Evolutionary conservation across 176 grass and related monocot species (phyloP).

Genomic region (Pontederia paniculata): DNA sequence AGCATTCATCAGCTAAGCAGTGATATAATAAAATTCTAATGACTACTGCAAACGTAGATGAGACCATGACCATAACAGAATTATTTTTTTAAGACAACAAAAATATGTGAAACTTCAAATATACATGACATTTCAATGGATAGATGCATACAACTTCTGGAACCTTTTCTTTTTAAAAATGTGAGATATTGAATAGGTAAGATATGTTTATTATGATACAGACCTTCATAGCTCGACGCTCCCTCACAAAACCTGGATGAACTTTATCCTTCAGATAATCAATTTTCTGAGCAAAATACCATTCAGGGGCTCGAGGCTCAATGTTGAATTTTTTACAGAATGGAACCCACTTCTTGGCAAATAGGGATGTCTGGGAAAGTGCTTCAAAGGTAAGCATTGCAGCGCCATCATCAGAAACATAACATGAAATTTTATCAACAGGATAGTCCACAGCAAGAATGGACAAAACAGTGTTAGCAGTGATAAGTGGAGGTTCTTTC

Average conservation of each 20-base stretch:
- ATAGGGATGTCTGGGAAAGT: slow-evolving; percentile 22
- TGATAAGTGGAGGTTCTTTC: slow-evolving; percentile 29
- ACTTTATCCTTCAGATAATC: slow-evolving; percentile 36
- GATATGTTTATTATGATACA: not conserved
- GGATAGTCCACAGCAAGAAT: slow-evolving; percentile 54
- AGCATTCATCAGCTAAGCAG: too few relatives aligned
- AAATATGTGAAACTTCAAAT: not conserved
- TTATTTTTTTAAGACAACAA: too few relatives aligned
- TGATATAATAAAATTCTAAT: too few relatives aligned
- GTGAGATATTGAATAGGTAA: not conserved
- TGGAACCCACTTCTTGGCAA: slow-evolving; percentile 34
- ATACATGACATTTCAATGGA: not conserved
- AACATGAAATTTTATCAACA: slow-evolving; percentile 26
- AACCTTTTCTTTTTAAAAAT: too few relatives aligned
- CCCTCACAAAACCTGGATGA: slow-evolving; percentile 41
- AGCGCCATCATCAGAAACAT: slow-evolving; percentile 48
- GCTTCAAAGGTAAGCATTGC: slow-evolving; percentile 38
- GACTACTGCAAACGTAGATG: too few relatives aligned
- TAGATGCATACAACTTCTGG: too few relatives aligned
- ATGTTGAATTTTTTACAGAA: slow-evolving; percentile 43
- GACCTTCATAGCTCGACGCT: slow-evolving; percentile 50
- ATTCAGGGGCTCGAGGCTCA: slow-evolving; percentile 41
- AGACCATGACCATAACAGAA: too few relatives aligned
- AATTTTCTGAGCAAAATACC: slow-evolving; percentile 32
- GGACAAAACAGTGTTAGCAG: slow-evolving; percentile 42